A percentile compares a stretch with the other conserved stretches of the same genome.
These are phyloP conservation scores for Pythium aquatile DNA, from an alignment of 352 stramenopile species.

Conservation along the genomic window DNA sequence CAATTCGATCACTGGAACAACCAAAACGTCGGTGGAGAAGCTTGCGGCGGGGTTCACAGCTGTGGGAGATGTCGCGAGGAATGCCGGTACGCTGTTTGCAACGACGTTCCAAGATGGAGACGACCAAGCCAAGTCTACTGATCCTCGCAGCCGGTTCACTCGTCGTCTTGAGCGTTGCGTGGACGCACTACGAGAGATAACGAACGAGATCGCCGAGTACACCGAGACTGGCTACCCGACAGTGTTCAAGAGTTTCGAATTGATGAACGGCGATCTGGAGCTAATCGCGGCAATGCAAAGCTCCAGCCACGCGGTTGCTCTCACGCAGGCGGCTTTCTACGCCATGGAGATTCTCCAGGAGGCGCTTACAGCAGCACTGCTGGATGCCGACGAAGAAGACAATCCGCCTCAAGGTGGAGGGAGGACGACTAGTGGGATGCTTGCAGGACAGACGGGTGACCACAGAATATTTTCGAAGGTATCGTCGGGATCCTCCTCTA, in stretches of 20 bases:
- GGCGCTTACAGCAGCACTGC: constrained; percentile 17
- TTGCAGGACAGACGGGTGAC: background rate
- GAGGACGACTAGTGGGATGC: background rate
- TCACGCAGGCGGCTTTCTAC: constrained; percentile 28
- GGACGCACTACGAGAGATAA: constrained; percentile 11
- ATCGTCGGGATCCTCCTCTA: background rate
- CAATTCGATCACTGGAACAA: background rate
- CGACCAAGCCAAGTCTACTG: background rate
- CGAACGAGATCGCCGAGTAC: constrained; percentile 17
- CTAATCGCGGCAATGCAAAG: constrained; percentile 31
- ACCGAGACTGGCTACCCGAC: constrained; percentile 13
- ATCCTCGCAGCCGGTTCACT: background rate
- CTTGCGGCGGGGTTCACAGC: constrained; percentile 17
- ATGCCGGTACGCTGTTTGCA: constrained; percentile 3
- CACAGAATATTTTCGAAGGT: background rate
- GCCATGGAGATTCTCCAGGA: constrained; percentile 22
- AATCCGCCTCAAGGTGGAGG: background rate
- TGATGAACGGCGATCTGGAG: constrained; percentile 25
- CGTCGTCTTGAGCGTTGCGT: constrained; percentile 6
- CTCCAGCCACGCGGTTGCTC: constrained; percentile 21
- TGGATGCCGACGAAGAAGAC: background rate
- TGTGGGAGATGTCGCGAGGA: constrained; percentile 10
- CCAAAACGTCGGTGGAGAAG: constrained; percentile 12
- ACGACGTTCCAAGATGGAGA: constrained; percentile 7
- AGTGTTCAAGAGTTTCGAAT: constrained; percentile 28